Conservation (phyloP, 2,329 filamentous ascomycete genomes). For the Teratosphaeriaceae sp. region DNA sequence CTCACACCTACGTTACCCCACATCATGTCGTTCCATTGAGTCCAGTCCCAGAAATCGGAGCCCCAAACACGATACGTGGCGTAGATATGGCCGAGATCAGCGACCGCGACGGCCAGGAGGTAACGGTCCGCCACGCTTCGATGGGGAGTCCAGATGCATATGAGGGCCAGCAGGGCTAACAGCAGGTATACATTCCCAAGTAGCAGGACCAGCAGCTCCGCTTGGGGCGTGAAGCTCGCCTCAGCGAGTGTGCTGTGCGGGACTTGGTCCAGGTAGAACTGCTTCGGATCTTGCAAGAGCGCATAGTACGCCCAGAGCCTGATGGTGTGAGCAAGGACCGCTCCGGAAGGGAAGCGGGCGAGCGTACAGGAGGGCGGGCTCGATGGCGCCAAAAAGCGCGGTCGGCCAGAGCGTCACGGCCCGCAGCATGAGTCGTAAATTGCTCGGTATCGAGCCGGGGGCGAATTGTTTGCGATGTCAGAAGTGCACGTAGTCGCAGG, state of each 20-base stretch:
- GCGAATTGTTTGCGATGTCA: neutral
- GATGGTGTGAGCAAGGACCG: neutral
- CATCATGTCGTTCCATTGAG: constrained; percentile 5
- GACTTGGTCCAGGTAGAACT: neutral
- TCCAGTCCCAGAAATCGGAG: neutral
- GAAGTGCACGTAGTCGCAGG: no score
- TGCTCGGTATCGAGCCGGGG: neutral
- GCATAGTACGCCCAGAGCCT: neutral
- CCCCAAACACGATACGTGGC: constrained; percentile 1
- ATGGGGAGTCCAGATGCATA: constrained; percentile 2
- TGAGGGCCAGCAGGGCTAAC: neutral
- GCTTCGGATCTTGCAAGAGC: neutral
- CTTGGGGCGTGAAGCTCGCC: neutral
- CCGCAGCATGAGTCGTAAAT: neutral
- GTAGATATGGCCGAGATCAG: constrained; percentile 2
- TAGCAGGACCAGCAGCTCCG: neutral
- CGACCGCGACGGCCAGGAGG: constrained; percentile 1
- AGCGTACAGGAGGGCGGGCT: neutral
- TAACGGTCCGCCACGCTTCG: neutral
- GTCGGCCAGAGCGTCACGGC: neutral
- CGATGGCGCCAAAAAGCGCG: neutral
- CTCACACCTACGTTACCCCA: constrained; percentile 4
- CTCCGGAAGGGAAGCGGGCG: neutral
- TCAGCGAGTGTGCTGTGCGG: neutral
- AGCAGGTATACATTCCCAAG: constrained; percentile 2